A percentile compares a stretch with the other conserved stretches of the same genome.
phyloP scores from a whole-genome alignment of 305 asterid species.

The Fraxinus angustifolia region DNA sequence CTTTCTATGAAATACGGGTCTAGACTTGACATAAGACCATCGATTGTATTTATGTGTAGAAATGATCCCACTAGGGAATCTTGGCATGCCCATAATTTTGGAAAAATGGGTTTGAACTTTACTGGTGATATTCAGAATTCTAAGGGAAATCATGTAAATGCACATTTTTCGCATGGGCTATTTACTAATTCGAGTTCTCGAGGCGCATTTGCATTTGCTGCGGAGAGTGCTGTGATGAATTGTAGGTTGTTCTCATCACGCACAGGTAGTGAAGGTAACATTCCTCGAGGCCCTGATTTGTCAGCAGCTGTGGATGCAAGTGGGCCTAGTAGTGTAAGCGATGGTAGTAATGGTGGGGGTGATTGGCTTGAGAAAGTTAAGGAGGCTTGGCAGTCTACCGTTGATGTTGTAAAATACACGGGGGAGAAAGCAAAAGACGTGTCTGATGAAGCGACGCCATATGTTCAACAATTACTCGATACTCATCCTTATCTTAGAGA shows the following conservation, averaged over 20 bases:
- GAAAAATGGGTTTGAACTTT: slow-evolving; percentile 26
- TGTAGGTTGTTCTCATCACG: slow-evolving; percentile 48
- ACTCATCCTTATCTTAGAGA: slow-evolving; percentile 76
- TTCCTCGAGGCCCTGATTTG: slow-evolving; percentile 20
- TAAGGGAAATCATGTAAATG: slow-evolving; percentile 19
- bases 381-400: slow-evolving; percentile 50
- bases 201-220: slow-evolving; percentile 32
- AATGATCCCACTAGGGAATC: slow-evolving; percentile 29
- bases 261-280: slow-evolving; percentile 29
- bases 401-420: slow-evolving; percentile 42
- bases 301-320: slow-evolving; percentile 33
- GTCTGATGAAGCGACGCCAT: slow-evolving; percentile 48
- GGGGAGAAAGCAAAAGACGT: slow-evolving; percentile 62
- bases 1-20: slow-evolving; percentile 30
- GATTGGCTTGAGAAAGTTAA: slow-evolving; percentile 57
- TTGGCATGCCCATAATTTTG: slow-evolving; percentile 16
- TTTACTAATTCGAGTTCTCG: slow-evolving; percentile 21
- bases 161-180: slow-evolving; percentile 21
- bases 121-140: slow-evolving; percentile 3
- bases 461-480: slow-evolving; percentile 65
- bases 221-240: slow-evolving; percentile 28
- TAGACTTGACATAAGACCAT: slow-evolving; percentile 33
- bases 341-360: slow-evolving; percentile 46
- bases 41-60: slow-evolving; percentile 29
- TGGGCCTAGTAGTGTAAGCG: slow-evolving; percentile 29